Evolutionary conservation across 2,329 filamentous ascomycete species (phyloP).

Genomic region (Acrodontium crateriforme): DNA sequence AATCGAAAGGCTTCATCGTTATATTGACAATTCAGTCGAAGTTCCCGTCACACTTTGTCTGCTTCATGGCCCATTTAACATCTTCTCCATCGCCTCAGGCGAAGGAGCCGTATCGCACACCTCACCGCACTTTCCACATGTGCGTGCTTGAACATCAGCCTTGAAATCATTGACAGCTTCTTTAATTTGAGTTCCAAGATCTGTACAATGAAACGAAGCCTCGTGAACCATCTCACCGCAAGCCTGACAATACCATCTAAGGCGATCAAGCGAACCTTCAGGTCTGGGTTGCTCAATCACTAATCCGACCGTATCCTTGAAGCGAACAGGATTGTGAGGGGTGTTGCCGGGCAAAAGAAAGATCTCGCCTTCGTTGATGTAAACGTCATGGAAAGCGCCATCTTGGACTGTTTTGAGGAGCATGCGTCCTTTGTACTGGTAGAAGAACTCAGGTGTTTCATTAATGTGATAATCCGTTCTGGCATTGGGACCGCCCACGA

Average conservation of each 20-base stretch:
- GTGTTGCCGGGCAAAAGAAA: slow-evolving; percentile 87
- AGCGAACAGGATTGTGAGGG: slow-evolving; percentile 91
- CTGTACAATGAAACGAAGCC: slow-evolving; percentile 72
- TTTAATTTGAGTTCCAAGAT: slow-evolving; percentile 91
- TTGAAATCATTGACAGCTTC: slow-evolving; percentile 73
- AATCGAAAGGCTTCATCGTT: too few species aligned
- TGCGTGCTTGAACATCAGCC: slow-evolving; percentile 53
- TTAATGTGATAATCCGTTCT: slow-evolving; percentile 99
- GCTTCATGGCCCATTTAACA: slow-evolving; percentile 13
- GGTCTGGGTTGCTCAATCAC: slow-evolving; percentile 80
- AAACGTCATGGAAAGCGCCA: slow-evolving; percentile 61
- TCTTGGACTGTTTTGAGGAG: slow-evolving; percentile 77
- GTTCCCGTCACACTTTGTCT: too few species aligned
- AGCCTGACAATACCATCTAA: slow-evolving; percentile 78
- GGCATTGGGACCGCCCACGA: slow-evolving; percentile 90
- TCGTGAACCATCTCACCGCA: slow-evolving; percentile 70
- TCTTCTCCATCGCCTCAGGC: slow-evolving; percentile 22
- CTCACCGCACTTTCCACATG: slow-evolving; percentile 61
- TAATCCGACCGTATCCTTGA: slow-evolving; percentile 84
- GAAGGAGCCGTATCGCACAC: slow-evolving; percentile 58
- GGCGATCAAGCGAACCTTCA: slow-evolving; percentile 52
- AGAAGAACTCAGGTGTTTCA: slow-evolving; percentile 93
- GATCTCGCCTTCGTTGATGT: slow-evolving; percentile 86
- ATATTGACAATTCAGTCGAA: too few species aligned
- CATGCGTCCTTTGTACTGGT: slow-evolving; percentile 89